Base-by-base conservation (phyloP, 768 basidiomycete genomes). In the Asterophora parasitica region DNA sequence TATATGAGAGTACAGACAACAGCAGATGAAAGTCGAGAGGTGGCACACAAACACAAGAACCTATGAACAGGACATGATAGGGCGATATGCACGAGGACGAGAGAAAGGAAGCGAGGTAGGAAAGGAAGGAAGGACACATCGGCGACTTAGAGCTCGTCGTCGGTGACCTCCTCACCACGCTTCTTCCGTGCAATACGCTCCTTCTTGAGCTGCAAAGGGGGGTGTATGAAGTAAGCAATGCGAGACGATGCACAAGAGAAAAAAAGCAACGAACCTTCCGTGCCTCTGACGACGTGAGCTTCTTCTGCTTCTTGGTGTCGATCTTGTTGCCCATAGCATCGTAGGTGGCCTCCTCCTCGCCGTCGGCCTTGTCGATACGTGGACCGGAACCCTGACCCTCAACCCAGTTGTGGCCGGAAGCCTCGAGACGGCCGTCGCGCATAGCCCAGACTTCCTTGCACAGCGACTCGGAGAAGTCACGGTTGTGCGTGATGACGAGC, bases 321-420 rank as follows among this genome's bases (percentile, higher is more conserved):
- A 93, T 72, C 83, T 93, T 94, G 88, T 97, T 97, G 51, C 95
- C 95, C 88, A 99, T 90, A 17, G 96, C 96, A 66, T 99, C 96
- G 64, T 88, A 98, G 60, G 79, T 72, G 33, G 82, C 92, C 42
- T 94, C 91, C 53, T 96, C 94, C 58, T 91, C 91, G 42, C 85
- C 94, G 5, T 81, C 88, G 62, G 81, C 81, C 82, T 92, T 88
- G 80, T 96, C 96, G 60, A 99, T 98, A 49, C 94, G 84, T 36
- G 92, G 68, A 9, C 95, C 95, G 15, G 92, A 78, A 47, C 96
- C 96, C 69, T 99, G 96, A 40, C 96, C 96, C 72, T 98, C 96
- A 62, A 96, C 92, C 95, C 94, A 96, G 81, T 96, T 95, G 79
- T 95, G 92, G 53, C 93, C 94, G 36, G 94, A 97, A 5, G 95